Percentiles rank a stretch among this genome's conserved stretches.
Conservation (phyloP, 805 yeast species). For the Yarrowia sp. region DNA sequence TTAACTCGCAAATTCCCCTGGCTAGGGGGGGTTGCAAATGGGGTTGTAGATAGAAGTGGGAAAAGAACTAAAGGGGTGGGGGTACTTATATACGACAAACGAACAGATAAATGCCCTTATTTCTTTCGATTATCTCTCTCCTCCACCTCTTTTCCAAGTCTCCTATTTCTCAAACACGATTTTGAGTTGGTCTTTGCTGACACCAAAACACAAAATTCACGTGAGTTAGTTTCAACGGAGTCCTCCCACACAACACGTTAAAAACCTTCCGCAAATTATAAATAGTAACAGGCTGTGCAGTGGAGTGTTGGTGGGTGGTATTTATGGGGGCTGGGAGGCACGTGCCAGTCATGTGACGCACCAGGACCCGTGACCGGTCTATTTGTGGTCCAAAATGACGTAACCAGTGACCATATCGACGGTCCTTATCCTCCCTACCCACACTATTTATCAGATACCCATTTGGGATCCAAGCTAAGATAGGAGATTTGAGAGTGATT, state of each 20-base stretch:
- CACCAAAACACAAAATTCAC: slow-evolving; percentile 37
- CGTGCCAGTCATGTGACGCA: neutral
- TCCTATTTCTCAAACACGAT: neutral
- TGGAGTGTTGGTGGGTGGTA: neutral
- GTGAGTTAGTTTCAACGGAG: slow-evolving; percentile 31
- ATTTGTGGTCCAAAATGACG: too few species aligned
- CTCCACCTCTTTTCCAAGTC: too few species aligned
- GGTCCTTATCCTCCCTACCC: too few species aligned
- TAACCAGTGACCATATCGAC: too few species aligned
- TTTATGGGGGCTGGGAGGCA: too few species aligned
- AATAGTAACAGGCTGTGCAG: slow-evolving; percentile 27
- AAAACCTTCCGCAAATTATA: slow-evolving; percentile 19
- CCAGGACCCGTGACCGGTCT: too few species aligned
- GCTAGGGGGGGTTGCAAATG: neutral
- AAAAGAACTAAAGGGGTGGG: too few species aligned
- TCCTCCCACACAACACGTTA: slow-evolving; percentile 25
- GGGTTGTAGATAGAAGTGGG: too few species aligned
- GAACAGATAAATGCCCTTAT: too few species aligned
- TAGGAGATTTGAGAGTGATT: neutral
- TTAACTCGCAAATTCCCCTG: slow-evolving; percentile 17
- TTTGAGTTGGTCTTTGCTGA: slow-evolving; percentile 23
- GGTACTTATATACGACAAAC: too few species aligned
- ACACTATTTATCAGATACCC: slow-evolving; percentile 20
- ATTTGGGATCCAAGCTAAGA: neutral
- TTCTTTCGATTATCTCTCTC: too few species aligned